Evolutionary conservation across 1,139 yeast genomes (phyloP), one percentile per base, ranked within the genome.

Genomic region (Saccharomyces hybrid): DNA sequence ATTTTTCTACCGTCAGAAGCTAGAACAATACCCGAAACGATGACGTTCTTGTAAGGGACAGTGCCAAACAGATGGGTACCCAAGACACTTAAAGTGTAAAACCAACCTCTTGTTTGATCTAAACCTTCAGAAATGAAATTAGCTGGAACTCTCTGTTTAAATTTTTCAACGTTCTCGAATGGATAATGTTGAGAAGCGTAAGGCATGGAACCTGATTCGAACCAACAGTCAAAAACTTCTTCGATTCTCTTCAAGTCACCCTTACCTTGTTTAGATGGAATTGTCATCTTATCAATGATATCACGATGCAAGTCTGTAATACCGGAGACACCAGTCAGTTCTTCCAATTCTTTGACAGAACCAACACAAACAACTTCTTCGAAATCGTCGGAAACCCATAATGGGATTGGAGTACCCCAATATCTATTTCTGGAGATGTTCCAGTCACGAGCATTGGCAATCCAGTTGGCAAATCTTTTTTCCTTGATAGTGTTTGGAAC

Each of bases 71-170:
- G 77, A 65, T 93, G 98, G 56, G 97, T 89, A 71, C 99, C 99
- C 67, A 95, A 79, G 28, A 95, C 97, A 47, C 96, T 86, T 71
- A 95, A 79, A 51, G 99, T 93, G 75, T 95, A 95, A 76, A 95
- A 95, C 99, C 99, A 93, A 70, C 99, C 99, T 82, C 99, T 88
- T 53, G 99, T 93, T 78, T 93, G 99, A 76, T 93, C 99, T 66
- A 93, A 82, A 75, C 99, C 99, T 78, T 93, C 99, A 58, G 97
- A 86, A 66, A 93, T 95, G 74, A 93, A 93, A 73, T 95, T 93
- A 46, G 97, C 99, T 53, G 99, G 99, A 83, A 87, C 93, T 52
- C 88, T 81, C 56, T 80, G 71, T 53, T 77, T 68, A 75, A 93
- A 91, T 55, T 73, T 73, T 19, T 86, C 89, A 68, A 82, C 75